These are phyloP conservation scores for Cymodocea nodosa DNA, from an alignment of 116 monocot genomes.

Conservation along the genomic window DNA sequence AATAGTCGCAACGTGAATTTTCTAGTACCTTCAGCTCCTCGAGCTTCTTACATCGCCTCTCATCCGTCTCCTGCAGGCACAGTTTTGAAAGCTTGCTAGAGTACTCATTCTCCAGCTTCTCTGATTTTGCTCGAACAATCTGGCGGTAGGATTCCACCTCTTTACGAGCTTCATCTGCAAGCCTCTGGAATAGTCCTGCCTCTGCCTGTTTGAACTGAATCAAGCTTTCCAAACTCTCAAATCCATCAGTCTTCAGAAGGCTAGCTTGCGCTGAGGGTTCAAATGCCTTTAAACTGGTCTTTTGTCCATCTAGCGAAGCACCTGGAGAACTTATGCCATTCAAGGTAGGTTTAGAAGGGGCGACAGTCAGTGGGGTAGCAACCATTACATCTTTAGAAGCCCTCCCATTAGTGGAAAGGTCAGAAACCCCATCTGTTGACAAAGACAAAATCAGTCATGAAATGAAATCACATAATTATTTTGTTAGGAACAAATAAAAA, in stretches of 20 bases:
- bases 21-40: constrained; percentile 83
- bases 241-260: constrained; percentile 43
- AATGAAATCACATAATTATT: too few relatives aligned
- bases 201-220: constrained; percentile 81
- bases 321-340: neutral
- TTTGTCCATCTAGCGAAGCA: neutral
- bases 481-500: too few relatives aligned
- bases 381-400: constrained; percentile 4
- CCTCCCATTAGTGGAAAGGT: neutral
- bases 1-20: constrained; percentile 74
- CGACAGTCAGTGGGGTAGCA: neutral
- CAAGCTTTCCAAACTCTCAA: constrained; percentile 73
- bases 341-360: neutral
- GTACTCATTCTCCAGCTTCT: constrained; percentile 86
- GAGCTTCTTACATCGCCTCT: constrained; percentile 58
- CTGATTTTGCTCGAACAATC: constrained; percentile 38
- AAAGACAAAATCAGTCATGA: too few relatives aligned
- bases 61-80: constrained; percentile 74
- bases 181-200: constrained; percentile 80
- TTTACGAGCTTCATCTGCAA: constrained; percentile 75
- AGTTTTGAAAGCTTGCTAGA: constrained; percentile 45
- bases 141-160: constrained; percentile 64
- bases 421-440: constrained; percentile 1
- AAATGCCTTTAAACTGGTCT: neutral
- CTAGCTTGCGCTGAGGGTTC: neutral